Evolutionary conservation across 2,329 filamentous ascomycete genomes (phyloP).

Genomic region (Apiospora phragmitis): DNA sequence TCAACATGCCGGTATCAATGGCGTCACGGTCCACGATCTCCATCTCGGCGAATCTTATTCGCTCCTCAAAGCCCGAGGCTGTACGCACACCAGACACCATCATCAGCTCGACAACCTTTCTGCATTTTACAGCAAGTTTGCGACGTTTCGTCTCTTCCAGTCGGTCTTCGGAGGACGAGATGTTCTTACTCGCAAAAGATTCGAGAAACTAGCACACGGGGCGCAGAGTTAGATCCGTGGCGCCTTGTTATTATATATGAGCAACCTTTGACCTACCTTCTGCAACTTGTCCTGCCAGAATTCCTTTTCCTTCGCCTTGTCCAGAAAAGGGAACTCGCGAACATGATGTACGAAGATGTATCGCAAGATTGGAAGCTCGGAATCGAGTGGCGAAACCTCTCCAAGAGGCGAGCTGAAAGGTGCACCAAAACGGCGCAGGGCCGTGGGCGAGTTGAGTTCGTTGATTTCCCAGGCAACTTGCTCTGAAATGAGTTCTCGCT

Average conservation of each 20-base stretch:
- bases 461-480: constrained; percentile 89
- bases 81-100: constrained; percentile 98
- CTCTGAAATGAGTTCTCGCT: constrained; percentile 87
- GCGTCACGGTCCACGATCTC: constrained; percentile 93
- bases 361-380: constrained; percentile 86
- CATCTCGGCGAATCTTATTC: constrained; percentile 94
- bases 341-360: constrained; percentile 99
- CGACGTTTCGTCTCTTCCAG: constrained; percentile 93
- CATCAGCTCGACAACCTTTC: constrained; percentile 97
- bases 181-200: constrained; percentile 95
- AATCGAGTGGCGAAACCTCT: constrained; percentile 90
- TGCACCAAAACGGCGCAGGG: constrained; percentile 90
- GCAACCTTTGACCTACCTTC: constrained; percentile 60
- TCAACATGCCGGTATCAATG: constrained; percentile 84
- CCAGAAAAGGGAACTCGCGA: constrained; percentile 95
- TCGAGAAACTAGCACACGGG: constrained; percentile 74
- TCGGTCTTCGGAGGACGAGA: constrained; percentile 94
- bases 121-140: constrained; percentile 88
- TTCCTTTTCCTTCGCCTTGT: constrained; percentile 96
- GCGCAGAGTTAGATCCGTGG: not conserved
- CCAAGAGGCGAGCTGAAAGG: constrained; percentile 92
- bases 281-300: constrained; percentile 99
- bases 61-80: constrained; percentile 94
- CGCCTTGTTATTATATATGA: not conserved
- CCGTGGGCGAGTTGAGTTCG: constrained; percentile 92